Base-by-base conservation (phyloP, 2,329 filamentous ascomycete species). In the Plectosphaerella sp. region DNA sequence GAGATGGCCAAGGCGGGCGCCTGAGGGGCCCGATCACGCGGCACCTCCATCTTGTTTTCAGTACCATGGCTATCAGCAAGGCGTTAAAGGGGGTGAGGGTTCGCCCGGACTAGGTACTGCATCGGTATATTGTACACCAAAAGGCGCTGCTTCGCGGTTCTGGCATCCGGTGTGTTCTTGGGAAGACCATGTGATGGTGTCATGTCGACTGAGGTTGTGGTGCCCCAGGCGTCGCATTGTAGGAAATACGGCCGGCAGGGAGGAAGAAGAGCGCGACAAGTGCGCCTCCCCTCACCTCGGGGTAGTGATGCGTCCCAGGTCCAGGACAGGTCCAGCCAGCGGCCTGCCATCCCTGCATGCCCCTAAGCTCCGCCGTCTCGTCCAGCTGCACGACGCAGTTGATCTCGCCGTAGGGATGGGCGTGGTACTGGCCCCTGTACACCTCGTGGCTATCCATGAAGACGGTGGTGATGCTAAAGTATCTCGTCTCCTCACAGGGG, bases 231-330 rank as follows among this genome's bases (percentile, higher is more conserved):
- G 67, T 69, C 7, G 70, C 72, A 52, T 71, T 67, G 58, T 79
- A 79, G 25, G 72, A 71, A 50, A 83, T 82, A 36, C 78, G 67
- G 2, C 79, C 79, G 1, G 78, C 76, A 0, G 79, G 79, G 52
- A 82, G 58, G 52, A 82, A 82, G 62, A 81, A 81, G 43, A 82
- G 61, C 6, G 78, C 76, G 15, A 82, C 72, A 10, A 80, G 59
- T 1, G 72, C 72, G 1, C 78, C 79, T 4, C 71, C 71, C 12
- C 77, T 65, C 14, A 76, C 77, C 48, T 79, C 66, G 3, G 79
- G 79, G 61, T 79, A 82, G 62, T 82, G 79, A 63, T 82, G 79
- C 25, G 79, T 81, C 0, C 79, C 79, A 0, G 78, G 72, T 0
- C 74, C 78, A 0, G 77, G 76, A 45, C 69, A 72, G 20, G 79